phyloP scores from a whole-genome alignment of 2,329 filamentous ascomycete genomes.

The Fusarium nygamai region DNA sequence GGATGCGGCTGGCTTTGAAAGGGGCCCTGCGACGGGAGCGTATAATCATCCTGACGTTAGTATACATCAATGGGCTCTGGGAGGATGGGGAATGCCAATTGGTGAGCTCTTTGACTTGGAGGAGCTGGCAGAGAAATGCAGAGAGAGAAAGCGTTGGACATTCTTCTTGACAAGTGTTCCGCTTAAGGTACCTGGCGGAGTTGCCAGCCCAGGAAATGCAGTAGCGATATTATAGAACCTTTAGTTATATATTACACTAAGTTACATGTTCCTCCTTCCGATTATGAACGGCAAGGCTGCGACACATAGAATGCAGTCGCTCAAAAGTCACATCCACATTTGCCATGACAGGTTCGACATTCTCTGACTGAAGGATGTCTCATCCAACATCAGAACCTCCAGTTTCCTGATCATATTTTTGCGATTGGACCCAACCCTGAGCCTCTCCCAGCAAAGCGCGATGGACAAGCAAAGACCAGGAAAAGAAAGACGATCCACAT shows the following conservation, averaged over 20 bases:
- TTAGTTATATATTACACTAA: no score
- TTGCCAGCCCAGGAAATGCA: not conserved
- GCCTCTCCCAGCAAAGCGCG: fast-evolving
- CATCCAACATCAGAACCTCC: not conserved
- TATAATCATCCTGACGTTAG: not conserved
- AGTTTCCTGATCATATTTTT: not conserved
- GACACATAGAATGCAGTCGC: not conserved
- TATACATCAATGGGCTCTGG: not conserved
- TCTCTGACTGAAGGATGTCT: fast-evolving
- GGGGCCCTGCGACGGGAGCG: not conserved
- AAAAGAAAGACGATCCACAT: not conserved
- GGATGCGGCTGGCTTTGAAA: not conserved
- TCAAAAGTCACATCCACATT: no score
- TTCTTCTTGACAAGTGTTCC: not conserved
- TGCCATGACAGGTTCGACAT: not conserved
- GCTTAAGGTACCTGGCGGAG: not conserved
- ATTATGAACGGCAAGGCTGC: not conserved
- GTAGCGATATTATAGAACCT: not conserved
- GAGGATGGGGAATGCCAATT: not conserved
- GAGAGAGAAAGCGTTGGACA: not conserved
- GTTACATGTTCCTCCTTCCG: no score
- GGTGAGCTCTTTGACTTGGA: not conserved
- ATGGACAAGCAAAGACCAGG: not conserved
- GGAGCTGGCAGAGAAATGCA: not conserved
- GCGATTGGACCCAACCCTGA: not conserved